These are phyloP conservation scores for Arabidopsis lyrata DNA, from an alignment of 441 rosid species.

Conservation along the genomic window DNA sequence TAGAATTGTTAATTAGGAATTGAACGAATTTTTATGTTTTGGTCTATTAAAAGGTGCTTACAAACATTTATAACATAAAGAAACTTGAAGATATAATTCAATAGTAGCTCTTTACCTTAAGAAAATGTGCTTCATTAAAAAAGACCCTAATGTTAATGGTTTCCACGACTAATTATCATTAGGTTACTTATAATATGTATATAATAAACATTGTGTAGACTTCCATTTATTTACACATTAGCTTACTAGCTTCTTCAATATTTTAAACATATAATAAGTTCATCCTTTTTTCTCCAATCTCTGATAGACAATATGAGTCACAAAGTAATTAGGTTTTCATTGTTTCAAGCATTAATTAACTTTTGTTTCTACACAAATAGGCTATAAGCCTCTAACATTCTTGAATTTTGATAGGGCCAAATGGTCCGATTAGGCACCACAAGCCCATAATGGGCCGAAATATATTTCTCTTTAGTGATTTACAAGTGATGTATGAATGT, in stretches of 20 bases:
- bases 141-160: conserved; percentile 2
- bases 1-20: conserved; percentile 11
- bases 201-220: conserved; percentile 15
- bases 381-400: background rate
- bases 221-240: background rate
- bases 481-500: background rate
- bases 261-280: background rate
- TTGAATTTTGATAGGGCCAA: too few species aligned
- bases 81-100: conserved; percentile 22
- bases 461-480: background rate
- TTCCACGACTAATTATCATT: conserved; percentile 22
- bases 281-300: background rate
- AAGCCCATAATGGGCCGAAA: background rate
- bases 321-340: background rate
- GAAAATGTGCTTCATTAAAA: background rate
- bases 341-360: too few species aligned
- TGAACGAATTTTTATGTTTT: conserved; percentile 10
- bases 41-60: background rate
- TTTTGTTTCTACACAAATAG: too few species aligned
- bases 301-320: background rate
- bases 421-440: background rate
- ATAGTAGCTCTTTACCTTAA: background rate
- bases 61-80: background rate
- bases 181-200: background rate
- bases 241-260: background rate